Conservation (phyloP, 1,284 basidiomycete species). For the Laetiporus sulphureus region DNA sequence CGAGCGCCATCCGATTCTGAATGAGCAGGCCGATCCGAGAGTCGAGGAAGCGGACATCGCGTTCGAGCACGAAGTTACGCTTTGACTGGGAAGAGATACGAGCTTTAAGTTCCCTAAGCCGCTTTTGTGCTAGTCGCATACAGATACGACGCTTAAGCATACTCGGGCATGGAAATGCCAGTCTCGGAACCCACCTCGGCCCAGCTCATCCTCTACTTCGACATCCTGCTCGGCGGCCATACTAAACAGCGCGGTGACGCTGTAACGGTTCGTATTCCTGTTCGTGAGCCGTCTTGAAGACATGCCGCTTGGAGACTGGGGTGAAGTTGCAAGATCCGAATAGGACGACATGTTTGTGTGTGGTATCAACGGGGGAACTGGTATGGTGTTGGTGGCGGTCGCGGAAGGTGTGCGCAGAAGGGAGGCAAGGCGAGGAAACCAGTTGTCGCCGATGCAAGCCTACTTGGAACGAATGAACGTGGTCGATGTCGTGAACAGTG, state of each 20-base stretch:
- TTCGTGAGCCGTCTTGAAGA: conserved; percentile 73
- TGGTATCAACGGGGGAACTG: conserved; percentile 7
- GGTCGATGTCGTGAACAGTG: conserved; percentile 7
- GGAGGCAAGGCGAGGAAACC: not conserved
- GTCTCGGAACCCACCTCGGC: conserved; percentile 63
- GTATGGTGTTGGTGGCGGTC: conserved; percentile 3
- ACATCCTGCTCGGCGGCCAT: conserved; percentile 99
- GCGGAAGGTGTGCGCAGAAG: not conserved
- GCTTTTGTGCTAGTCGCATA: conserved; percentile 78
- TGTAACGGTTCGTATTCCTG: conserved; percentile 94
- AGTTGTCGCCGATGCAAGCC: conserved; percentile 3
- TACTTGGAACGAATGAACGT: conserved; percentile 6
- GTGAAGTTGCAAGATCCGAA: conserved; percentile 45
- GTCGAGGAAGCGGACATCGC: conserved; percentile 98
- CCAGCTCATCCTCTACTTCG: conserved; percentile 96
- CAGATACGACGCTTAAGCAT: conserved; percentile 1
- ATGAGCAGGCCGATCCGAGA: conserved; percentile 96
- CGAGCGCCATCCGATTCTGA: conserved; percentile 95
- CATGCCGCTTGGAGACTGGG: conserved; percentile 51
- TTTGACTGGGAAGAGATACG: conserved; percentile 98
- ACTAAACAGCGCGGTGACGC: conserved; percentile 92
- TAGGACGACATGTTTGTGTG: conserved; percentile 32
- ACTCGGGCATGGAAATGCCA: not conserved
- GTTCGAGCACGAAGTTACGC: conserved; percentile 98
- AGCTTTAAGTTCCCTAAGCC: conserved; percentile 91